Conservation (phyloP, 441 rosid genomes). For the Syzygium syzygioides region DNA sequence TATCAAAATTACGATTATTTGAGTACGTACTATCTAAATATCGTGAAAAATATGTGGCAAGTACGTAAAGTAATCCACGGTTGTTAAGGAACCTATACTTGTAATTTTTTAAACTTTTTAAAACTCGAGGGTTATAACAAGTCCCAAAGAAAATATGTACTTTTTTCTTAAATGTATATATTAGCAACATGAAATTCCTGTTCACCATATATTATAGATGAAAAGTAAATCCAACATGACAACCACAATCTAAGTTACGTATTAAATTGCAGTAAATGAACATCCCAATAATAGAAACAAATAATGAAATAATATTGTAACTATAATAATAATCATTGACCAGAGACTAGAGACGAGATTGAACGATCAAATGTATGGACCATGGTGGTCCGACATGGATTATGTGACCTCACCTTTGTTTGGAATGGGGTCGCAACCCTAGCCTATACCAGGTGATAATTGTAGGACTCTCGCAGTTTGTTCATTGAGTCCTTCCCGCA, state of each 20-base stretch:
- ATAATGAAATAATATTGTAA: neutral
- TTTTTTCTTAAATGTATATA: neutral
- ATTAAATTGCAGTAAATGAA: neutral
- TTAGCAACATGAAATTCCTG: neutral
- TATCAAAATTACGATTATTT: neutral
- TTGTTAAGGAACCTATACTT: neutral
- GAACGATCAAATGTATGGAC: neutral
- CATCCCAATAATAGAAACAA: neutral
- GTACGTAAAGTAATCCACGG: neutral
- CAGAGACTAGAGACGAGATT: neutral
- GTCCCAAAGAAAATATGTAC: neutral
- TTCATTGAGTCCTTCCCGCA: neutral
- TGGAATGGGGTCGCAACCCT: neutral
- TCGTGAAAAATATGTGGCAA: neutral
- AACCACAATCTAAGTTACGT: neutral
- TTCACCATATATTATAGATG: neutral
- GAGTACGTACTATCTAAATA: neutral
- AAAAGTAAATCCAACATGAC: neutral
- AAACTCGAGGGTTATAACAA: neutral
- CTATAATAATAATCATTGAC: neutral
- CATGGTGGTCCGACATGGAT: neutral
- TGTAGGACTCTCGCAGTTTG: neutral
- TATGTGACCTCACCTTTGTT: neutral
- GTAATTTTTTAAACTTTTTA: neutral
- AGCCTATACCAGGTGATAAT: neutral